Percentiles rank a stretch among this genome's conserved stretches.
These are phyloP conservation scores for Scytalidium sp. DNA, from an alignment of 2,329 filamentous ascomycete species.

Conservation along the genomic window DNA sequence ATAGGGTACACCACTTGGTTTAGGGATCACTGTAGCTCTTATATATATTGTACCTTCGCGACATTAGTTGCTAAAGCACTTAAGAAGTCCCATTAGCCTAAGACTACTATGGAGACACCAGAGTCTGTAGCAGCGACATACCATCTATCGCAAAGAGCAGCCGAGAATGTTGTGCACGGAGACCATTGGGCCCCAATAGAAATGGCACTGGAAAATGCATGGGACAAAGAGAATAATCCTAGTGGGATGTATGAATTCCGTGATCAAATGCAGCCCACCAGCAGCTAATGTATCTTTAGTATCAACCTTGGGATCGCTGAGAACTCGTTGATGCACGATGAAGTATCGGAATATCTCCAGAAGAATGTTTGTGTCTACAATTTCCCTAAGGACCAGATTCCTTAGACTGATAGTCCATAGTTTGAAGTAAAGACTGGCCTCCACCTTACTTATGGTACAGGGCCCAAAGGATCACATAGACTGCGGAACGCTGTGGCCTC, in stretches of 20 bases:
- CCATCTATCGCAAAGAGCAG: not conserved
- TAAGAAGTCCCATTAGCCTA: too few species aligned
- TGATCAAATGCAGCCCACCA: not conserved
- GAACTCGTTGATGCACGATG: not conserved
- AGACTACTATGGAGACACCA: not conserved
- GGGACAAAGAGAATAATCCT: not conserved
- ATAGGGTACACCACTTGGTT: too few species aligned
- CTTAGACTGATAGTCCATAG: not conserved
- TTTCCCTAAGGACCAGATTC: not conserved
- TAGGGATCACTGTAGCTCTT: too few species aligned
- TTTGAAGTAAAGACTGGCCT: not conserved
- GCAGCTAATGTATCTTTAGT: not conserved
- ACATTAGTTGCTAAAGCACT: too few species aligned
- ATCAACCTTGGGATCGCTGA: not conserved
- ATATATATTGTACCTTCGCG: too few species aligned
- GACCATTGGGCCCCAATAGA: not conserved
- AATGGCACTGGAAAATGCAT: not conserved
- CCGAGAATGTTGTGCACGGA: not conserved
- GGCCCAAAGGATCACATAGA: constrained; percentile 25
- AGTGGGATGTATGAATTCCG: not conserved
- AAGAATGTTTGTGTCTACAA: not conserved
- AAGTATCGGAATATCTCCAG: not conserved
- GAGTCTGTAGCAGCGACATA: not conserved
- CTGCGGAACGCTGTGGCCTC: constrained; percentile 35
- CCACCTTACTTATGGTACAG: constrained; percentile 12